A percentile compares a stretch with the other conserved stretches of the same genome.
Evolutionary conservation across 805 yeast genomes (phyloP).

Genomic region (Yarrowia yakushimensis): DNA sequence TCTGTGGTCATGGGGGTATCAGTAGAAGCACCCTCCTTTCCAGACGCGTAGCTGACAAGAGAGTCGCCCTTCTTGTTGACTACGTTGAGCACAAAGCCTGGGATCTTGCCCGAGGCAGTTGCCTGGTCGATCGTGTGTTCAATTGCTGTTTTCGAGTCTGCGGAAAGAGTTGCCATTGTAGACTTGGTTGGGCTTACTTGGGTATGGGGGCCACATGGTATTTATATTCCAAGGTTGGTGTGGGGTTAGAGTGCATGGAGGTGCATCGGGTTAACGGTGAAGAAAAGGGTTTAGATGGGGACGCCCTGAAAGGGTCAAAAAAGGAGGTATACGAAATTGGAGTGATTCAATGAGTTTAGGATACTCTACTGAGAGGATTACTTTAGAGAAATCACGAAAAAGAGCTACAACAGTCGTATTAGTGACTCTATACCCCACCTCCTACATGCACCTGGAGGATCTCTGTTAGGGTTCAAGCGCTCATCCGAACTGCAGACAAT

Average conservation of each 20-base stretch:
- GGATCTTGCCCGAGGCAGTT: constrained; percentile 1
- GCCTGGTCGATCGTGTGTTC: background rate
- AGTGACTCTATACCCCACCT: no score
- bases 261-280: no score
- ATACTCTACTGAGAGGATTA: no score
- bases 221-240: background rate
- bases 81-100: constrained; percentile 10
- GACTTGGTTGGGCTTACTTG: no score
- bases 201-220: background rate
- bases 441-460: no score
- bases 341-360: no score
- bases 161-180: background rate
- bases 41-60: constrained; percentile 26
- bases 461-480: constrained; percentile 13
- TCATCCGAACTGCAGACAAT: constrained; percentile 3
- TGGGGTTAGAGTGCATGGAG: background rate
- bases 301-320: no score
- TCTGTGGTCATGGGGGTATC: constrained; percentile 31
- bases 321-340: no score
- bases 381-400: no score
- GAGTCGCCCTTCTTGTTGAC: constrained; percentile 25
- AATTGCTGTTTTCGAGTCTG: background rate
- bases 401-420: no score
- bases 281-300: no score
- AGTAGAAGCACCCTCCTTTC: constrained; percentile 25